Evolutionary conservation across 176 grass and related monocot species (phyloP), one percentile per base, ranked within the genome.

Genomic region (Alopecurus myosuroides): DNA sequence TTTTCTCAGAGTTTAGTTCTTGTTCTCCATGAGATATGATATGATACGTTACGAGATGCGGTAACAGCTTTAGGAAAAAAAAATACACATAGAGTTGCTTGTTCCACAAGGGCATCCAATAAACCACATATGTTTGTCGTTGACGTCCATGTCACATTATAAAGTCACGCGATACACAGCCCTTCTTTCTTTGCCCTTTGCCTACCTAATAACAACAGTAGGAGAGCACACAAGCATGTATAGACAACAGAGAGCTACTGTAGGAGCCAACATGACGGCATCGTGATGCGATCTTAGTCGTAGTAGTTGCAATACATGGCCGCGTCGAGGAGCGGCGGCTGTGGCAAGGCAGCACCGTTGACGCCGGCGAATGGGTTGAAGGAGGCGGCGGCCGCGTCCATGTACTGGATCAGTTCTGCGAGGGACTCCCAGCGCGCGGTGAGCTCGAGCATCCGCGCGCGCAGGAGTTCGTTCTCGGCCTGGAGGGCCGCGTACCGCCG

Each of bases 401-500:
- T 86, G 55, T 39, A 83, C 84, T 79, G 80, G 42, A 79, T 19
- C 28, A 90, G 53, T 0, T 79, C 80, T 22, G 57, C 35, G 44
- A 90, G 80, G 33, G 85, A 81, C 67, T 89, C 75, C 34, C 90
- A 70, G 80, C 66, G 87, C 17, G 53, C 77, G 71, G 28, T 36
- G 53, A 97, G 92, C 82, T 97, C 94, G 34, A 88, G 7, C 28
- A 19, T 25, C 26, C 79, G 82, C 11, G 87, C 83, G 29, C 80
- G 72, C 46, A 97, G 88, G 58, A 97, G 67, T 41, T 81, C 55
- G 85, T 97, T 94, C 89, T 97, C 87, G 9, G 77, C 83, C 46
- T 82, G 78, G 44, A 86, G 83, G 63, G 55, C 74, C 13, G 74
- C 51, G 86, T 68, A 92, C 22, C 37, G 75, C n/a, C 74, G 41